A percentile compares a stretch with the other conserved stretches of the same genome.
Conservation (phyloP, 1,139 yeast genomes). For the Blastobotrys aristatus region DNA sequence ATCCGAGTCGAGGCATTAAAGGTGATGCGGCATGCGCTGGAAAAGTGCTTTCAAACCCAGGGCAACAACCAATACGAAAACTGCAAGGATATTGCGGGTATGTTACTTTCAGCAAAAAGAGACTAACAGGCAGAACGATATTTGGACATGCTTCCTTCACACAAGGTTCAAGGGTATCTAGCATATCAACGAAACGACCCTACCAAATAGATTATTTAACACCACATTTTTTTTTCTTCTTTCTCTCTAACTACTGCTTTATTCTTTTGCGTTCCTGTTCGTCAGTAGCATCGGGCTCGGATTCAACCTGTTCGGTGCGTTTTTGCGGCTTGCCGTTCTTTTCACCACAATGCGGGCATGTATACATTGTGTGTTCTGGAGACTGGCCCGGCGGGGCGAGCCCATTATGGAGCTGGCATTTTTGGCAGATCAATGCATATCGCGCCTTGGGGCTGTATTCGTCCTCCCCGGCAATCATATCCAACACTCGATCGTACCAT, state of each 20-base stretch:
- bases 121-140: conserved; percentile 61
- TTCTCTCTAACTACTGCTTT: too few species aligned
- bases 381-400: conserved; percentile 68
- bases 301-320: conserved; percentile 1
- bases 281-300: background rate
- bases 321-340: conserved; percentile 40
- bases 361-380: conserved; percentile 53
- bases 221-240: background rate
- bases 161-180: conserved; percentile 64
- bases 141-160: conserved; percentile 66
- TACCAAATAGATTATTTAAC: conserved; percentile 44
- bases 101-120: conserved; percentile 14
- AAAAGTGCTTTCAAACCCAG: conserved; percentile 56
- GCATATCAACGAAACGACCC: conserved; percentile 88
- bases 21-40: conserved; percentile 67
- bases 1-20: conserved; percentile 64
- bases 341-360: conserved; percentile 70
- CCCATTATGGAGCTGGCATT: conserved; percentile 71
- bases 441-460: conserved; percentile 58
- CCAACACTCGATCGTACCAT: conserved; percentile 43
- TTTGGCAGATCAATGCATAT: conserved; percentile 66
- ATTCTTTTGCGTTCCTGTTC: background rate
- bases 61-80: conserved; percentile 74
- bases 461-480: conserved; percentile 65
- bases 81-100: conserved; percentile 65